Base-by-base conservation (phyloP, 2,329 filamentous ascomycete species). In the Trichophyton simii region DNA sequence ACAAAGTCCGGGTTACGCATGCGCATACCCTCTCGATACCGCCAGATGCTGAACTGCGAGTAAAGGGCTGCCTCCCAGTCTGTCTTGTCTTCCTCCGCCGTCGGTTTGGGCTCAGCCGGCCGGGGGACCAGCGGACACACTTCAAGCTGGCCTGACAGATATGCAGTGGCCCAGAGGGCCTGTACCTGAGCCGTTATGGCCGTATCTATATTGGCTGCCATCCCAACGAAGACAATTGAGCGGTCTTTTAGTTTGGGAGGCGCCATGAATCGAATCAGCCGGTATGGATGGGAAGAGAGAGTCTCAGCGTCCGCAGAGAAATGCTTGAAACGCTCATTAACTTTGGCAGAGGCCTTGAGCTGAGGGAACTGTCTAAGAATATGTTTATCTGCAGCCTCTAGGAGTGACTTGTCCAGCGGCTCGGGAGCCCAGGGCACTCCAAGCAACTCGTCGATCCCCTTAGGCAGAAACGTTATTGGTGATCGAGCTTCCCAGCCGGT, bases 1-100 rank as follows among this genome's bases (percentile, higher is more conserved):
- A 88, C 84, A 65, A 91, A 85, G 70, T 89, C 87, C 0, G 73
- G 72, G 1, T 62, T 59, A 9, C 73, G 72, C 1, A 34, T 59
- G 20, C 69, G 67, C 9, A 76, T 77, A 0, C 87, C 87, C 67
- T 83, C 85, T 0, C 71, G 72, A 67, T 87, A 88, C 28, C 88
- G 79, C 81, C 85, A 86, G 65, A 80, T 83, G 3, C 86, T 85
- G 69, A 87, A 92, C 42, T 87, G 82, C 20, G 80, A 84, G 68
- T 87, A 79, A 55, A 90, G 74, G 25, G 85, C 79, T 0, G 85
- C 83, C 66, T 87, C 80, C 67, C 75, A 76, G 2, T 74, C 72
- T 9, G 85, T 67, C 18, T 42, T 22, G 7, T 78, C 59, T 69
- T 75, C 66, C 25, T 59, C 18, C 67, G 55, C 50, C 63, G 52